These are phyloP conservation scores for carrot (Daucus carota) DNA, from an alignment of 129 eudicot genomes.

Conservation along the genomic window DNA sequence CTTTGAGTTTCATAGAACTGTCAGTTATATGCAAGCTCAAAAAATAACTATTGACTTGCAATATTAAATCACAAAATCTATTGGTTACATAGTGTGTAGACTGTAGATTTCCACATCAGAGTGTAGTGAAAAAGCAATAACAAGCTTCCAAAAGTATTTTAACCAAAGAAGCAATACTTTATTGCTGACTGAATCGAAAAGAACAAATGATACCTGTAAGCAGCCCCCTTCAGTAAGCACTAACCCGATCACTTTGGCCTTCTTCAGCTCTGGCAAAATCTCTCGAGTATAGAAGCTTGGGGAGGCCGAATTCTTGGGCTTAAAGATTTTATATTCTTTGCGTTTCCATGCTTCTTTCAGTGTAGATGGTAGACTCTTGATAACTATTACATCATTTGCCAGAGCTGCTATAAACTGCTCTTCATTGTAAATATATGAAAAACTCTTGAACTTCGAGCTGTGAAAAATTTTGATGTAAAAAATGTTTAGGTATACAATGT, in stretches of 20 bases:
- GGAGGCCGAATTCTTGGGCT: slow-evolving; percentile 59
- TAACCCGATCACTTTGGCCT: slow-evolving; percentile 69
- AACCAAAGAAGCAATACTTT: not conserved
- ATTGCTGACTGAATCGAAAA: not conserved
- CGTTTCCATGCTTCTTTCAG: slow-evolving; percentile 63
- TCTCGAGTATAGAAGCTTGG: slow-evolving; percentile 58
- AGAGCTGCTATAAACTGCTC: slow-evolving; percentile 74
- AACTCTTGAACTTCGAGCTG: slow-evolving; percentile 82
- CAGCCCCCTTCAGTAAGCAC: slow-evolving; percentile 80
- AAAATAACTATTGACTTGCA: not conserved
- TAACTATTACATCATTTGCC: slow-evolving; percentile 59
- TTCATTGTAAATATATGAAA: slow-evolving; percentile 79
- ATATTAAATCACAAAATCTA: not conserved
- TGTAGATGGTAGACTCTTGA: slow-evolving; percentile 53
- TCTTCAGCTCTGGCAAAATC: slow-evolving; percentile 63
- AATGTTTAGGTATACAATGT: not conserved
- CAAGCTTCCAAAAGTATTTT: not conserved
- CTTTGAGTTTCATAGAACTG: not conserved
- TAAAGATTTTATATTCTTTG: slow-evolving; percentile 56
- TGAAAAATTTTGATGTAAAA: slow-evolving; percentile 14
- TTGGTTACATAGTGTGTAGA: not conserved
- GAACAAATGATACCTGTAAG: slow-evolving; percentile 54
- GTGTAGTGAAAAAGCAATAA: not conserved
- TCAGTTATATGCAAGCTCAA: not conserved
- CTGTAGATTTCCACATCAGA: not conserved